Percentiles rank a stretch among this genome's conserved stretches.
Evolutionary conservation across 352 stramenopile species (phyloP).

Genomic region (Pythium phragmiticola): DNA sequence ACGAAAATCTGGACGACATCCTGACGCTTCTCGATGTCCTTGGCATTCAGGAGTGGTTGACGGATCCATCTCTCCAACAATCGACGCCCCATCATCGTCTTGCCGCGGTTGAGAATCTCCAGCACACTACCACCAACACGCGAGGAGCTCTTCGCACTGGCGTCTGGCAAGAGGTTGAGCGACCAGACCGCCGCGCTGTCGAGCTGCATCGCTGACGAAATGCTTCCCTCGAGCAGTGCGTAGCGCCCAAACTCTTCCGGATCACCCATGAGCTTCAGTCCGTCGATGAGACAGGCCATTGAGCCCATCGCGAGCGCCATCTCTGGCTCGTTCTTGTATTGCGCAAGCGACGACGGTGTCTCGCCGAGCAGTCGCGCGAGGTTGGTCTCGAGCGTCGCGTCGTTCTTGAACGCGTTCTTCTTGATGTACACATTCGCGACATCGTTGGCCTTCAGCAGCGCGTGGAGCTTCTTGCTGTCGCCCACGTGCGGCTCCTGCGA

Average conservation of each 20-base stretch:
- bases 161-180: slow-evolving; percentile 91
- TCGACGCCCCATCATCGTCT: slow-evolving; percentile 92
- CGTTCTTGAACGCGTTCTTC: slow-evolving; percentile 62
- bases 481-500: slow-evolving; percentile 53
- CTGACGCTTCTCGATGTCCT: slow-evolving; percentile 87
- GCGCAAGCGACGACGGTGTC: slow-evolving; percentile 38
- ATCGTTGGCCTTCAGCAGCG: slow-evolving; percentile 64
- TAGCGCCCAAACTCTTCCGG: slow-evolving; percentile 76
- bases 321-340: slow-evolving; percentile 68
- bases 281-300: slow-evolving; percentile 64
- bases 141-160: slow-evolving; percentile 34
- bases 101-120: slow-evolving; percentile 94
- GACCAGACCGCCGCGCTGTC: slow-evolving; percentile 91
- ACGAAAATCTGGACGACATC: slow-evolving; percentile 92
- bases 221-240: slow-evolving; percentile 54
- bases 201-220: slow-evolving; percentile 90
- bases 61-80: slow-evolving; percentile 97
- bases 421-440: slow-evolving; percentile 64
- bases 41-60: slow-evolving; percentile 92
- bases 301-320: slow-evolving; percentile 68
- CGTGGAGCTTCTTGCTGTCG: slow-evolving; percentile 84
- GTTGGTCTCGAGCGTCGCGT: slow-evolving; percentile 59
- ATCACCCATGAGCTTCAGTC: slow-evolving; percentile 67
- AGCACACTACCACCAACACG: slow-evolving; percentile 84
- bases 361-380: slow-evolving; percentile 58